Conservation (phyloP, 208 protist genomes). For the Tritrichomonas musculus region DNA sequence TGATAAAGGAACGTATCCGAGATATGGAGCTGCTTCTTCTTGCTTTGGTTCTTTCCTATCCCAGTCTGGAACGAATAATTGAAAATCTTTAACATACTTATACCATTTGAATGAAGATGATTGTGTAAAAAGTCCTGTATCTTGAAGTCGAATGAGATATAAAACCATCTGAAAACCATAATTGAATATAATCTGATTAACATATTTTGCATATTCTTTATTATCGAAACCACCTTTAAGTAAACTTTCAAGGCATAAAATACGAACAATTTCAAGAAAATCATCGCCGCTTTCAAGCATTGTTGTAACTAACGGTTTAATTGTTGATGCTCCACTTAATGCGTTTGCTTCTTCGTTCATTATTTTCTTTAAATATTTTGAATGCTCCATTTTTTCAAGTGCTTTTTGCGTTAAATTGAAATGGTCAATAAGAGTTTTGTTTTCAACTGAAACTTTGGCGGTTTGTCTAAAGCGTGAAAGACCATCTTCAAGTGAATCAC, state of each 20-base stretch:
- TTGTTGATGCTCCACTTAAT: not conserved
- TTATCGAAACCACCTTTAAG: not conserved
- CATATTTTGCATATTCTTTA: not conserved
- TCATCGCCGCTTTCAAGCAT: not conserved
- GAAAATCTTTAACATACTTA: not conserved
- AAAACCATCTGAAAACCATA: not conserved
- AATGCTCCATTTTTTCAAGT: not conserved
- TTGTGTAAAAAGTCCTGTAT: not conserved
- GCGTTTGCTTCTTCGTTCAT: not conserved
- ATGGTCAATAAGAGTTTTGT: not conserved
- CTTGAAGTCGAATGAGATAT: not conserved
- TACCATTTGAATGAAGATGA: not conserved
- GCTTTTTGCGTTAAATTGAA: not conserved
- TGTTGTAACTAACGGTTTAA: not conserved
- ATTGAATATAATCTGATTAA: not conserved
- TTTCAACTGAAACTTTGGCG: not conserved
- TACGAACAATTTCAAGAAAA: not conserved
- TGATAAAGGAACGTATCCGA: not conserved
- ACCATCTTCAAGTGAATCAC: too few relatives aligned
- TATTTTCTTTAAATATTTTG: not conserved
- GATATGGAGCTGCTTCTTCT: not conserved
- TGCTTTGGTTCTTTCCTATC: not conserved
- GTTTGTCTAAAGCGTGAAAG: not conserved
- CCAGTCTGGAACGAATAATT: not conserved
- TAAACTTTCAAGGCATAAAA: slow-evolving; percentile 1